Percentiles rank a stretch among this genome's conserved stretches.
Evolutionary conservation across 805 yeast genomes (phyloP).

Genomic region (Yarrowia sp.): DNA sequence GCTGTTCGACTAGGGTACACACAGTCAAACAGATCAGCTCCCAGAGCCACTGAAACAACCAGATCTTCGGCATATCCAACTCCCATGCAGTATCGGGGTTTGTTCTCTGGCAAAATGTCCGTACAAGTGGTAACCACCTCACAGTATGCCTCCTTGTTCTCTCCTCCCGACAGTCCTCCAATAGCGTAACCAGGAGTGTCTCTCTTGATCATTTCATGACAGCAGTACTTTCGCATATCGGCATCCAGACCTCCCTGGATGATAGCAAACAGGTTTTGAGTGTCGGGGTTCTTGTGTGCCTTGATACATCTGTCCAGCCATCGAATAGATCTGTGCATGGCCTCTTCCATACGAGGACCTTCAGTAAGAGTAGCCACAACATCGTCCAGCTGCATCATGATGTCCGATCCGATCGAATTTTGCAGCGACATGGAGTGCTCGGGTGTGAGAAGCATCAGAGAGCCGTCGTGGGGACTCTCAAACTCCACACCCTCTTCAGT

Average conservation of each 20-base stretch:
- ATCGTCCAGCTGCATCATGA: conserved; percentile 50
- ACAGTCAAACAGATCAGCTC: conserved; percentile 49
- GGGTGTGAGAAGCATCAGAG: conserved; percentile 48
- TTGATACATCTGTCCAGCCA: conserved; percentile 48
- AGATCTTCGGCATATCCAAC: conserved; percentile 50
- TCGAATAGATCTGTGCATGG: conserved; percentile 45
- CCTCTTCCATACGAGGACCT: conserved; percentile 48
- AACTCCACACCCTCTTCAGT: conserved; percentile 49
- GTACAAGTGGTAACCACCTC: conserved; percentile 44
- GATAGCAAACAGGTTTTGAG: conserved; percentile 46
- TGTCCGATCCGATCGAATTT: conserved; percentile 47
- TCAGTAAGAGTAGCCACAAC: conserved; percentile 47
- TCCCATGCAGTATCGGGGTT: conserved; percentile 49
- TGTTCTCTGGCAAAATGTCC: conserved; percentile 42
- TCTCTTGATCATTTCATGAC: conserved; percentile 44
- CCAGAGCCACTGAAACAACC: conserved; percentile 47
- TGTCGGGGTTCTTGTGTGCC: conserved; percentile 45
- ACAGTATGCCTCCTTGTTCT: conserved; percentile 45
- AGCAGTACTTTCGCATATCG: conserved; percentile 42
- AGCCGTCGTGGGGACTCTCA: conserved; percentile 46
- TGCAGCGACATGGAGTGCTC: conserved; percentile 49
- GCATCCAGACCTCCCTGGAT: conserved; percentile 49
- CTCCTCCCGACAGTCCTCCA: conserved; percentile 50
- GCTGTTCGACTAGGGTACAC: conserved; percentile 48
- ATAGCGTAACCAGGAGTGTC: conserved; percentile 50